Base-by-base conservation (phyloP, 1,139 yeast species). In the Taphrina betulina region DNA sequence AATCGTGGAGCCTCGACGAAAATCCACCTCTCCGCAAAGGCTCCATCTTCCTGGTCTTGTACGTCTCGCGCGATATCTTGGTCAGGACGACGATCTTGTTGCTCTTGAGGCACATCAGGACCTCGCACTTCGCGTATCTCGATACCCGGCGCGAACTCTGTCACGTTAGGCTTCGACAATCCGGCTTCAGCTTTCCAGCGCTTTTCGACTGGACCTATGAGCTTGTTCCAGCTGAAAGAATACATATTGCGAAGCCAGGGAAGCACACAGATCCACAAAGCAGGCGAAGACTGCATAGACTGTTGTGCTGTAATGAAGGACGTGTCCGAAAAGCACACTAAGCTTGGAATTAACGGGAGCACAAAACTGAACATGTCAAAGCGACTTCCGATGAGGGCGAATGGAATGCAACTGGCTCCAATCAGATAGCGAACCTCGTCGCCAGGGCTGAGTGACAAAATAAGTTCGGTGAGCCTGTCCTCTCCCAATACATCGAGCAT, bases 401-500 rank as follows among this genome's bases (percentile, higher is more conserved):
- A 50, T 3, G 54, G 54, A 19, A 50, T 50, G 17, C 43, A 37
- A 19, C 54, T 35, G 10, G 54, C 54, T 16, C 45, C 54, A 10
- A 50, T 33, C 24, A 38, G 23, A 38, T 38, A 50, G 5, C 54
- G 34, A 8, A 50, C 22, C 20, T 38, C 31, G 14, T 50, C 54
- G 2, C 46, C 44, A 14, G 45, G 54, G 41, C 33, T 22, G 10
- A 50, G 43, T n/a, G 46, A 28, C 22, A 38, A 20, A 24, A 50
- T 29, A 20, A 50, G 24, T 22, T 38, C 40, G 10, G 44, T 22
- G 24, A 50, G 20, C 4, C 38, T 16, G 22, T 50, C 54, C 19
- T 41, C 43, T n/a, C 46, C 53, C 17, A 35, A 55, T 19, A 38
- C 55, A 28, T 42, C 58, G 26, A 48, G 48, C 58, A 55, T 50